These are phyloP conservation scores for Lachnellula suecica DNA, from an alignment of 2,329 filamentous ascomycete species.

Conservation along the genomic window DNA sequence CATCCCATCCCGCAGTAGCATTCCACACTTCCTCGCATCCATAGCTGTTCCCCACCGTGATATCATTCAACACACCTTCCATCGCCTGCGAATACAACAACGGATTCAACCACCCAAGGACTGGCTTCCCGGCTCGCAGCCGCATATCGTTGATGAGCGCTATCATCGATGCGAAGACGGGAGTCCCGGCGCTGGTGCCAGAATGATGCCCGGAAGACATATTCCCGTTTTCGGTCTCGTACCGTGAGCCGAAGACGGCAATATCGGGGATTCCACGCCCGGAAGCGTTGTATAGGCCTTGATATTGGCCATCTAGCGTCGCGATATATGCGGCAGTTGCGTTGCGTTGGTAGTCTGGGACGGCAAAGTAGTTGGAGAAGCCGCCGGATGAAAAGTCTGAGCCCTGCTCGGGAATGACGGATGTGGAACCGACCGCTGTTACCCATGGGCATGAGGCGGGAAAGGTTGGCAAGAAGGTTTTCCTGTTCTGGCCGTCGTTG, in stretches of 20 bases:
- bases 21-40: slow-evolving; percentile 35
- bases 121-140: slow-evolving; percentile 9
- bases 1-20: slow-evolving; percentile 42
- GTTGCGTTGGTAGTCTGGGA: slow-evolving; percentile 14
- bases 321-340: slow-evolving; percentile 5
- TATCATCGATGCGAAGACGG: slow-evolving; percentile 56
- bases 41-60: slow-evolving; percentile 29
- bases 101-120: slow-evolving; percentile 33
- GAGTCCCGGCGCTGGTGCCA: slow-evolving; percentile 41
- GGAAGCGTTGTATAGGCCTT: slow-evolving; percentile 33
- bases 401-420: slow-evolving; percentile 46
- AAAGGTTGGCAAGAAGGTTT: slow-evolving; percentile 59
- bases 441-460: slow-evolving; percentile 66
- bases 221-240: slow-evolving; percentile 8
- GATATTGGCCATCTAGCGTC: slow-evolving; percentile 6
- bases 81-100: slow-evolving; percentile 48
- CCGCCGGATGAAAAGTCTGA: slow-evolving; percentile 41
- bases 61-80: slow-evolving; percentile 37
- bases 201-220: slow-evolving; percentile 9
- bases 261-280: slow-evolving; percentile 54
- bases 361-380: slow-evolving; percentile 19
- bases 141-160: slow-evolving; percentile 14
- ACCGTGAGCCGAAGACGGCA: slow-evolving; percentile 8
- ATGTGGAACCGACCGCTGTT: slow-evolving; percentile 45
- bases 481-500: slow-evolving; percentile 56